Conservation (phyloP, 169 alveolate genomes). For the Neospora caninum region DNA sequence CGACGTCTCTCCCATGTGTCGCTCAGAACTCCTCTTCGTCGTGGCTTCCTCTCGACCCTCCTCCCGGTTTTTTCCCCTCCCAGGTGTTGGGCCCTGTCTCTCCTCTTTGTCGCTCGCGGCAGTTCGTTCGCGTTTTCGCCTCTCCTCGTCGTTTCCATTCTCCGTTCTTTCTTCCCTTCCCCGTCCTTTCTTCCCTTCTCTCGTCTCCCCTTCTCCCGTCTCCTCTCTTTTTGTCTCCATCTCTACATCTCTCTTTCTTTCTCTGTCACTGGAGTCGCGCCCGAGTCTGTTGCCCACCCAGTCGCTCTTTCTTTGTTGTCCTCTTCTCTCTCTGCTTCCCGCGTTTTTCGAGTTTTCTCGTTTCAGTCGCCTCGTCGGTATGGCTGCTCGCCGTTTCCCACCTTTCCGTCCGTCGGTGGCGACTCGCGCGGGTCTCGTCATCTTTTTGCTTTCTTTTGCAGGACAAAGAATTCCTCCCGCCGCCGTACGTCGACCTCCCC, state of each 20-base stretch:
- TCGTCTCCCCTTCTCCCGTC: too few species aligned
- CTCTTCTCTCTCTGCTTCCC: background rate
- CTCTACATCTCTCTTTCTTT: background rate
- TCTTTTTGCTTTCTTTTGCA: slow-evolving; percentile 1
- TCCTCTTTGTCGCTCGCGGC: too few species aligned
- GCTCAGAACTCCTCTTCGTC: too few species aligned
- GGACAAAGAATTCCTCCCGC: slow-evolving; percentile 85
- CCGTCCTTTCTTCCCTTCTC: background rate
- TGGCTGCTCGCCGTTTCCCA: too few species aligned
- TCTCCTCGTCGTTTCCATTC: background rate
- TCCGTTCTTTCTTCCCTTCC: background rate
- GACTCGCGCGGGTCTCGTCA: background rate
- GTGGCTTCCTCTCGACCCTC: too few species aligned
- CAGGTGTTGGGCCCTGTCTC: too few species aligned
- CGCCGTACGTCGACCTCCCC: slow-evolving; percentile 90
- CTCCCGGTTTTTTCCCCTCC: too few species aligned
- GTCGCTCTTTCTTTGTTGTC: background rate
- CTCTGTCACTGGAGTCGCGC: background rate
- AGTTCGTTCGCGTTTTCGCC: too few species aligned
- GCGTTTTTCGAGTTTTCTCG: background rate
- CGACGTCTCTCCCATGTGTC: too few species aligned
- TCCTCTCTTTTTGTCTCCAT: too few species aligned
- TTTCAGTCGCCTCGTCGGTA: background rate
- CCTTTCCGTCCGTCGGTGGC: too few species aligned
- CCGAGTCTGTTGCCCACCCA: background rate